Base-by-base conservation (phyloP, 2,329 filamentous ascomycete species). In the Aspergillus chevalieri region DNA sequence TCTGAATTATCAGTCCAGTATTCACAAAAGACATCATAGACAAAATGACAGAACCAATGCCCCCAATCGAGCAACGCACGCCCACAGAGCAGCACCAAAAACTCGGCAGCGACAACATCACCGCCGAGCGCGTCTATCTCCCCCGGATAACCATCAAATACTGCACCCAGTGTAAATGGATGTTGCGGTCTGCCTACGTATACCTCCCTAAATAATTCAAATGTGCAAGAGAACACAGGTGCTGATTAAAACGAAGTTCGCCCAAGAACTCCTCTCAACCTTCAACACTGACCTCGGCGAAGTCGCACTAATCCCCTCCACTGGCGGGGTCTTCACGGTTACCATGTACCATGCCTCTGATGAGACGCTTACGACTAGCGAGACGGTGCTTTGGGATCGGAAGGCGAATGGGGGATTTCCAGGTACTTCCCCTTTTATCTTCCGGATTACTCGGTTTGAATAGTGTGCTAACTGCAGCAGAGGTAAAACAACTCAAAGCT, bases 101-200 rank as follows among this genome's bases (percentile, higher is more conserved):
- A 49, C n/a, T n/a, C 43, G 28, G 42, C 41, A 28, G 17, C 28
- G 9, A 28, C 33, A 46, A 36, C 47, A 54, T 30, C 44, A 44
- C 8, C 7, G 10, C 38, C 44, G 48, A 54, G 42, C 57, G n/a
- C 34, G 30, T 41, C 38, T 41, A 70, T 22, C 73, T 87, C 9
- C 90, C 90, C 3, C 82, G 89, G 43, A 78, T 96, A 47, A 84
- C 85, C n/a, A 95, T 96, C 63, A 82, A 86, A 58, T 96, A 88
- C 73, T 96, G 91, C 74, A 95, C 89, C 0, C 89, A 95, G 72
- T 96, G 90, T 71, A 87, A 88, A 73, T 95, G 90, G 89, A 88
- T 93, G 81, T 74, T 94, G 9, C 76, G 89, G 52, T 89, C 89
- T 33, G 87, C 89, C 58, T 95, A 93, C 70, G 89, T 92, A 80